Evolutionary conservation across 441 rosid species (phyloP).

Genomic region (Metrosideros polymorpha): DNA sequence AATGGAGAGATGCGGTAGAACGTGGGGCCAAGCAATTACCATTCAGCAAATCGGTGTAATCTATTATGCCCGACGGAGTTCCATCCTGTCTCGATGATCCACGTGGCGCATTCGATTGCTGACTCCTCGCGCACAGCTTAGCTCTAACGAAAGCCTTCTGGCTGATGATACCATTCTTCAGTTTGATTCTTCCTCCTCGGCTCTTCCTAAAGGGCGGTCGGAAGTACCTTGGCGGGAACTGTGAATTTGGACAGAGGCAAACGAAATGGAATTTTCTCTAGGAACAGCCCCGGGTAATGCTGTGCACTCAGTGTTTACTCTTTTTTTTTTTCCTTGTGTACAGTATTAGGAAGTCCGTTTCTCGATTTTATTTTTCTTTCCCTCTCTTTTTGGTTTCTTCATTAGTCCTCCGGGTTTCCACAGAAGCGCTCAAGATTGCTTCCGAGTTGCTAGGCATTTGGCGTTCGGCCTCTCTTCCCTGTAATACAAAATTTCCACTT

Average conservation of each 20-base stretch:
- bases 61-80: background rate
- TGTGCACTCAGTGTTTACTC: constrained; percentile 10
- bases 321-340: constrained; percentile 31
- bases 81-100: constrained; percentile 4
- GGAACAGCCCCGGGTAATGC: constrained; percentile 17
- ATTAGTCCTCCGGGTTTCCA: background rate
- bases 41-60: constrained; percentile 33
- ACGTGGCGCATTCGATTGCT: background rate
- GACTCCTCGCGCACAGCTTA: background rate
- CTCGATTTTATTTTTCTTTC: background rate
- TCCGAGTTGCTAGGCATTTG: background rate
- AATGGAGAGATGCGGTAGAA: constrained; percentile 77
- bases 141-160: background rate
- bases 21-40: constrained; percentile 59
- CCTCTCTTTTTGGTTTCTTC: background rate
- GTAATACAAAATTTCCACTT: background rate
- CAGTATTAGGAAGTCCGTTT: constrained; percentile 9
- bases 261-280: constrained; percentile 12
- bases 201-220: background rate
- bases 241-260: constrained; percentile 27
- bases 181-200: background rate
- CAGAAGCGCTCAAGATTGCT: background rate
- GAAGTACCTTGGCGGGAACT: constrained; percentile 4
- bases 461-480: background rate
- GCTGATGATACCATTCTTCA: background rate